Base-by-base conservation (phyloP, 495 filamentous ascomycete species). In the Chaetomium fimeti region DNA sequence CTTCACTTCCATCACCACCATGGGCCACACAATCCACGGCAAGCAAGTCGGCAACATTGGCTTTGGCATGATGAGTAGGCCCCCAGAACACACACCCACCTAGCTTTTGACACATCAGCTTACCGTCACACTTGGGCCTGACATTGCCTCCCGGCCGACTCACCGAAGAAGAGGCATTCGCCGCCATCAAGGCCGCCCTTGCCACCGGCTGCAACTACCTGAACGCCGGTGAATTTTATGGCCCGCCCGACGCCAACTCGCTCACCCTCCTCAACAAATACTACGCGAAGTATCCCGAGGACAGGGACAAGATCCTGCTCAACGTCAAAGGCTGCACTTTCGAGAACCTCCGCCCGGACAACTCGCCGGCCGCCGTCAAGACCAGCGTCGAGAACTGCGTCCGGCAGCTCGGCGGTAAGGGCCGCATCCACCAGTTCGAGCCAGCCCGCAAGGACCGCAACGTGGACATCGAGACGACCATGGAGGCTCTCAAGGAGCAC, bases 151-250 rank as follows among this genome's bases (percentile, higher is more conserved):
- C 77, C 0, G 67, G n/a, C 3, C 57, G 80, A 3, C 74, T 83
- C 5, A 68, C 87, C 6, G 75, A 88, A 43, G 84, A 88, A 22
- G 76, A 87, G 62, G 81, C 85, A 63, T 88, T 93, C 71, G 79
- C 84, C 58, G 82, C 86, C 9, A 80, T 95, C 76, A 85, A 84
- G 68, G 82, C 86, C 32, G 82, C 91, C 20, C 78, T 94, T 45
- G 75, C 79, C n/a, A 75, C 78, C n/a, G 90, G 90, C 48, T 78
- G 83, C 81, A 75, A 90, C 76, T 87, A 90, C 76, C 91, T 90
- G 87, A 93, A 94, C 71, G 91, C 81, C 54, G 90, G 88, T 68
- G 88, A 92, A 69, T 82, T 95, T 70, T 97, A 97, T 75, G 91
- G 91, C 52, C 80, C 86, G 0, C 83, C 84, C 2, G 83, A 88